These are phyloP conservation scores for Alopecurus myosuroides DNA, from an alignment of 176 grass and related monocot genomes.

Conservation along the genomic window DNA sequence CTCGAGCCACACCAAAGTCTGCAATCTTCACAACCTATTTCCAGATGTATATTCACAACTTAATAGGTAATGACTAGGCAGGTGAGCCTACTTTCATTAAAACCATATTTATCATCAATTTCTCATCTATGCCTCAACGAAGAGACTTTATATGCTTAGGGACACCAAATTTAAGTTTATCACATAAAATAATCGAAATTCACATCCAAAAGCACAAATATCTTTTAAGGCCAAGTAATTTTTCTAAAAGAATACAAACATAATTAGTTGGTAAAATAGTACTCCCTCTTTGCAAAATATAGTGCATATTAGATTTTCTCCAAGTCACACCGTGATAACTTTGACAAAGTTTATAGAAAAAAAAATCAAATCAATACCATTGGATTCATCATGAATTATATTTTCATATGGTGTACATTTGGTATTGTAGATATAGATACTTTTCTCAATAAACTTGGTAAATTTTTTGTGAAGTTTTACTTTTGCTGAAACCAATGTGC, in stretches of 20 bases:
- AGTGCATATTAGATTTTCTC: no score
- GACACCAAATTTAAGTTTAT: not conserved
- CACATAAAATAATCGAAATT: not conserved
- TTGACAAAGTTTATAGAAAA: no score
- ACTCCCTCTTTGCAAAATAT: no score
- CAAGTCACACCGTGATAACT: no score
- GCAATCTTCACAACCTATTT: conserved; percentile 85
- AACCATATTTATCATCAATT: not conserved
- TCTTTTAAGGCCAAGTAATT: not conserved
- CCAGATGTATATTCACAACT: conserved; percentile 30
- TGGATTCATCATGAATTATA: no score
- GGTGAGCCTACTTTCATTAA: not conserved
- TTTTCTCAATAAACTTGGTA: no score
- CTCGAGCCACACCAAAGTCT: conserved; percentile 86
- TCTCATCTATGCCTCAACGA: not conserved
- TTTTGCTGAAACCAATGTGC: no score
- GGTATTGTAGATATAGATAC: no score
- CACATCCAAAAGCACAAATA: not conserved
- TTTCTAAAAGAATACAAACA: not conserved
- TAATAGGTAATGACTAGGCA: conserved; percentile 4
- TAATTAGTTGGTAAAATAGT: not conserved
- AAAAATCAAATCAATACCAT: no score
- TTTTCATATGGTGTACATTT: no score
- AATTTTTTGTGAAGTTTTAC: no score
- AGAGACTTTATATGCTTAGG: not conserved